phyloP scores from a whole-genome alignment of 1,284 basidiomycete species.

The Leccinum pallidistipes region DNA sequence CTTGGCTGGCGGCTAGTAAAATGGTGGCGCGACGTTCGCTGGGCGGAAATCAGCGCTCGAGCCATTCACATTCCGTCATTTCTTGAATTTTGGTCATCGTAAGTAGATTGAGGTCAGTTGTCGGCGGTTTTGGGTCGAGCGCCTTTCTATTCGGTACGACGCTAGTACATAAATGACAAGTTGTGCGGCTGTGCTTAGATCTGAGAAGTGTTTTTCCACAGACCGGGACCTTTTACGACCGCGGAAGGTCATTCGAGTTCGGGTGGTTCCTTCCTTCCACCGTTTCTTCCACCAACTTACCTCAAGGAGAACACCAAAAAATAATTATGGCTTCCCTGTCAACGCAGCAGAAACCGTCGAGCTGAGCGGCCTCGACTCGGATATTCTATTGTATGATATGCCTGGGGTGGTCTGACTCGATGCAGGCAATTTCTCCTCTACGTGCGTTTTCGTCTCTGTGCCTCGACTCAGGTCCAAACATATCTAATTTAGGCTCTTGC shows the following conservation, averaged over 20 bases:
- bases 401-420: background rate
- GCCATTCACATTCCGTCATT: background rate
- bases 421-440: background rate
- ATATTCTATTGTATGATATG: background rate
- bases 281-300: conserved; percentile 4
- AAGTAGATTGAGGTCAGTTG: background rate
- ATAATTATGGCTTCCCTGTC: background rate
- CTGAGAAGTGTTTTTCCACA: background rate
- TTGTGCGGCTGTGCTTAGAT: background rate
- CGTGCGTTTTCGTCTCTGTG: background rate
- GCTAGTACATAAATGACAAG: too few relatives aligned
- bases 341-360: conserved; percentile 5
- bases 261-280: background rate
- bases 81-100: background rate
- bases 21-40: background rate
- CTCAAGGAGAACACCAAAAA: background rate
- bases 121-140: background rate
- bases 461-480: background rate
- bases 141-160: background rate
- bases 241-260: background rate
- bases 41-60: background rate
- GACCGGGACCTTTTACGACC: background rate
- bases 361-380: background rate
- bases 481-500: conserved; percentile 2
- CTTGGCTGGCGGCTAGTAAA: background rate